phyloP scores from a whole-genome alignment of 2,329 filamentous ascomycete species.

The Lecanicillium sp. region DNA sequence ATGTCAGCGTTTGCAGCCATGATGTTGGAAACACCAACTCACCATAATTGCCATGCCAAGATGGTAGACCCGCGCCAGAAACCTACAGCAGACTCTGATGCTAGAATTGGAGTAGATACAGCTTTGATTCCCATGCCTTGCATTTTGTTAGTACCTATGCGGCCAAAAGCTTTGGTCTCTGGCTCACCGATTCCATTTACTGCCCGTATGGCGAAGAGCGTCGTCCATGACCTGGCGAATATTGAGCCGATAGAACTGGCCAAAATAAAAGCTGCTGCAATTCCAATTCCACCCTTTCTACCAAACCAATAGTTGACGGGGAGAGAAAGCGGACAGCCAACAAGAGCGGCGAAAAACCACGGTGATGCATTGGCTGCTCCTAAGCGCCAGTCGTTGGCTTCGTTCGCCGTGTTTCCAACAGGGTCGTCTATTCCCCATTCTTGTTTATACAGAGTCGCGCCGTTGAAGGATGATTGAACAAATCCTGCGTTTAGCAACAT shows the following conservation, averaged over 20 bases:
- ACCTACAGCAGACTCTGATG: conserved; percentile 36
- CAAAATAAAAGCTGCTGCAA: conserved; percentile 30
- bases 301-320: conserved; percentile 33
- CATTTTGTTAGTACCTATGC: not conserved
- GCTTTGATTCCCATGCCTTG: conserved; percentile 40
- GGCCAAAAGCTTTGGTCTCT: not conserved
- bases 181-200: conserved; percentile 30
- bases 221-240: conserved; percentile 23
- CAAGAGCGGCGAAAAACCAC: conserved; percentile 28
- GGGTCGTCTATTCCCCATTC: conserved; percentile 13
- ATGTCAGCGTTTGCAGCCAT: not conserved
- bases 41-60: conserved; percentile 38
- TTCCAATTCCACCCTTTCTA: conserved; percentile 28
- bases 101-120: conserved; percentile 37
- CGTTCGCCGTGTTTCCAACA: not conserved
- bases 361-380: conserved; percentile 31
- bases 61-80: conserved; percentile 40
- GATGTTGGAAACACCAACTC: not conserved
- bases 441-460: conserved; percentile 24
- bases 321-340: conserved; percentile 30
- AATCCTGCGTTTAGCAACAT: conserved; percentile 24
- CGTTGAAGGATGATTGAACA: conserved; percentile 35
- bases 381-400: conserved; percentile 26
- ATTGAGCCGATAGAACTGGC: conserved; percentile 28
- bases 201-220: conserved; percentile 25